phyloP scores from a whole-genome alignment of 768 basidiomycete species.

The Russula virescens region DNA sequence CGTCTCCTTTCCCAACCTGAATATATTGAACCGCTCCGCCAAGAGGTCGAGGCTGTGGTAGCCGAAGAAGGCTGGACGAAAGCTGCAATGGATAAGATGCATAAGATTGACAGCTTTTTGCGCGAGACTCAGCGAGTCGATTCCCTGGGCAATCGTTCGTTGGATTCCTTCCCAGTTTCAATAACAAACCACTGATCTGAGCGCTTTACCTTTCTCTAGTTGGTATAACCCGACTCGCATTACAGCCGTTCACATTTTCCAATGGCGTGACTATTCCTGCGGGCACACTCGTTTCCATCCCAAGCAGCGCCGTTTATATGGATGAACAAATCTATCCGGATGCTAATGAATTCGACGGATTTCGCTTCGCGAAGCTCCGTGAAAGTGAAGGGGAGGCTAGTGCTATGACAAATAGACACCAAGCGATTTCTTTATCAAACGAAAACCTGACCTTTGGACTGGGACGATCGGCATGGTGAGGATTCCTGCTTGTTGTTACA shows the following conservation, averaged over 20 bases:
- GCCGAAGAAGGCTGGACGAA: slow-evolving; percentile 32
- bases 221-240: slow-evolving; percentile 30
- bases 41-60: slow-evolving; percentile 31
- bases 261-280: slow-evolving; percentile 39
- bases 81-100: slow-evolving; percentile 29
- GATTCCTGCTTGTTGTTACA: neutral
- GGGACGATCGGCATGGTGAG: slow-evolving; percentile 31
- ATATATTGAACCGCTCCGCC: slow-evolving; percentile 29
- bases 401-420: neutral
- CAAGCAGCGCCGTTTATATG: slow-evolving; percentile 31
- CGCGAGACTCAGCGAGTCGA: slow-evolving; percentile 31
- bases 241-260: slow-evolving; percentile 39
- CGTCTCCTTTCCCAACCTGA: slow-evolving; percentile 29
- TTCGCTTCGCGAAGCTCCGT: slow-evolving; percentile 32
- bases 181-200: neutral
- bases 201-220: slow-evolving; percentile 17
- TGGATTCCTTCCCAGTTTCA: neutral
- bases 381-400: neutral
- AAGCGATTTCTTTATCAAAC: slow-evolving; percentile 16
- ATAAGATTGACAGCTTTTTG: slow-evolving; percentile 35
- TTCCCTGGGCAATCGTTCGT: slow-evolving; percentile 26
- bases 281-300: slow-evolving; percentile 33
- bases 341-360: slow-evolving; percentile 37
- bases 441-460: slow-evolving; percentile 27
- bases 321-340: slow-evolving; percentile 32